Evolutionary conservation across 2,329 filamentous ascomycete genomes (phyloP), one percentile per base, ranked within the genome.

Genomic region (Fusarium sp.): DNA sequence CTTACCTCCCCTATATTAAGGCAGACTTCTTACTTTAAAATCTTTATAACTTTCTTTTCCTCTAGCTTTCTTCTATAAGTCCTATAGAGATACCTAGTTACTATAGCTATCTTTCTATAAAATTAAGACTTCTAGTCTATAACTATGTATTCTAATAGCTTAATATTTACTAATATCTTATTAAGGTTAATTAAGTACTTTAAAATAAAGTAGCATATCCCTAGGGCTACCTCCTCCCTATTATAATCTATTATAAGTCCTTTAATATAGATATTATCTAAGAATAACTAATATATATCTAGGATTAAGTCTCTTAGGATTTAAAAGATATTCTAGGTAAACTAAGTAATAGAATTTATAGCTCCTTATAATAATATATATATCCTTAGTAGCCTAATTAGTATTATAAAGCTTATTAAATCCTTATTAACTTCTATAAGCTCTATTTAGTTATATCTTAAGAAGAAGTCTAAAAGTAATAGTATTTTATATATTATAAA

Each of bases 201-300:
- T 18, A 38, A 18, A 18, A 36, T 18, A 36, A 14, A 18, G 2
- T 6, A 6, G 8, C 8, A 20, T 18, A 20, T 40, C 2, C 18
- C 8, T 40, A 40, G 9, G 1, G 4, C 1, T 10, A n/a, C 1
- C 4, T 40, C 9, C 1, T 40, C 38, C 1, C 4, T 1, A 2
- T 10, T 20, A 20, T 40, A 40, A 0, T 40, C 1, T n/a, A 20
- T 40, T 40, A 40, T 40, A 10, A 1, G 38, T 5, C 38, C 38
- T 2, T 4, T 40, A n/a, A 40, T 2, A 5, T 11, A 40, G 1
- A 40, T 40, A 40, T 40, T 11, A 20, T 40, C 16, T 40, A 40
- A 5, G 4, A 40, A 40, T 0, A 6, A 40, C 1, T 10, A 9
- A 10, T 11, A 40, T 2, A 40, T 11, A 10, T 40, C 9, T 4